Evolutionary conservation across 2,329 filamentous ascomycete genomes (phyloP).

Genomic region (Aspergillus candidus): DNA sequence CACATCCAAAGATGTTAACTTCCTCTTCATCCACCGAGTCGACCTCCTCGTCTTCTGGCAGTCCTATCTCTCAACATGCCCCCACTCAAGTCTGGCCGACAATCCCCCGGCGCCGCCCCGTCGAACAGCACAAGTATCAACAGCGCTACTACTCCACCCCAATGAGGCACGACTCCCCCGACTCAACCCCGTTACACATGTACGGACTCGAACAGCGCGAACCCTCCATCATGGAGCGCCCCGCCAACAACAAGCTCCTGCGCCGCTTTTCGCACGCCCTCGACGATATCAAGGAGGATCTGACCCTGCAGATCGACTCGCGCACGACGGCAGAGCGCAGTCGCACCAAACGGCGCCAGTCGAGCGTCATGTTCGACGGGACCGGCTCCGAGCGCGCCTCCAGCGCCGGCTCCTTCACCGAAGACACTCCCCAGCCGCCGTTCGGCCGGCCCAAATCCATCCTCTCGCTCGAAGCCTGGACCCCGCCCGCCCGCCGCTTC

Average conservation of each 20-base stretch:
- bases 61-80: conserved; percentile 21
- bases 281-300: conserved; percentile 31
- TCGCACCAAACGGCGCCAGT: conserved; percentile 20
- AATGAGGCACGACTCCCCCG: conserved; percentile 20
- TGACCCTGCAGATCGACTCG: conserved; percentile 21
- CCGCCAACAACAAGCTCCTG: conserved; percentile 16
- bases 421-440: conserved; percentile 12
- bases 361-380: conserved; percentile 18
- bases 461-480: conserved; percentile 18
- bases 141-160: conserved; percentile 31
- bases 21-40: conserved; percentile 21
- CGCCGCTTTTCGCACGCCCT: conserved; percentile 31
- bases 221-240: conserved; percentile 25
- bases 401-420: conserved; percentile 1
- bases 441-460: conserved; percentile 23
- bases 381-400: conserved; percentile 3
- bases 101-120: conserved; percentile 18
- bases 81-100: conserved; percentile 21
- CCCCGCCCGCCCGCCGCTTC: conserved; percentile 16
- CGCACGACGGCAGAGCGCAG: conserved; percentile 20
- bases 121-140: conserved; percentile 18
- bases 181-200: conserved; percentile 27
- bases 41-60: conserved; percentile 22
- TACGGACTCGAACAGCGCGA: conserved; percentile 32
- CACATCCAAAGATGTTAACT: conserved; percentile 17